phyloP scores from a whole-genome alignment of 345 rosid genomes.

The Hibiscus tridactylites region DNA sequence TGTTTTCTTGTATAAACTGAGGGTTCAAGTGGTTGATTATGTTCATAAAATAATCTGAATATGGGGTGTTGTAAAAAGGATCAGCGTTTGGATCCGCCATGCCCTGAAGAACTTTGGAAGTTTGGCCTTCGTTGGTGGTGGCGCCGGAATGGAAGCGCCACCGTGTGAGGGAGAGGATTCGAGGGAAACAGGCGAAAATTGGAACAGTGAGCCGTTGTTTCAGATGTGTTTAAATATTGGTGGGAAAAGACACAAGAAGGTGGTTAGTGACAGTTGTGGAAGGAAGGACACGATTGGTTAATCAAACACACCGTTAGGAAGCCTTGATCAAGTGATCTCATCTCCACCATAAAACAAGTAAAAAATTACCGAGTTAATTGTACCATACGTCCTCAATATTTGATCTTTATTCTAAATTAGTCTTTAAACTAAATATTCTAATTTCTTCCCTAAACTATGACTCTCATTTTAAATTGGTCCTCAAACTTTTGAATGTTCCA shows the following conservation, averaged over 20 bases:
- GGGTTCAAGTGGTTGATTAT: background rate
- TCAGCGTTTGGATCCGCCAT: background rate
- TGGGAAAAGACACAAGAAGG: constrained; percentile 6
- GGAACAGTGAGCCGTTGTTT: background rate
- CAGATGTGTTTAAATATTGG: background rate
- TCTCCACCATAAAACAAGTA: background rate
- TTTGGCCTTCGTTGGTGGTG: background rate
- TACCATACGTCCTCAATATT: too few species aligned
- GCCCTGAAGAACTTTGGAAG: background rate
- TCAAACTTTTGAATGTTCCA: too few species aligned
- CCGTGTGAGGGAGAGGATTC: background rate
- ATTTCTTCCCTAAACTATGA: too few species aligned
- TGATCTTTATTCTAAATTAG: too few species aligned
- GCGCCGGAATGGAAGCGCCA: background rate
- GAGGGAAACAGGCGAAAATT: background rate
- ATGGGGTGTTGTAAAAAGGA: background rate
- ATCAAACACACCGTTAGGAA: background rate
- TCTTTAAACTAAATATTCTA: too few species aligned
- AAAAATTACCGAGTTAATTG: too few species aligned
- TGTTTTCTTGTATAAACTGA: background rate
- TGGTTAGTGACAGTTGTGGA: constrained; percentile 32
- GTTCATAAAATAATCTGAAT: background rate
- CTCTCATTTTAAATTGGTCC: too few species aligned
- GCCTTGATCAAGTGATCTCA: background rate
- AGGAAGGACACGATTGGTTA: constrained; percentile 15